Evolutionary conservation across 2,329 filamentous ascomycete species (phyloP).

Genomic region (Tympanopsis confertula): DNA sequence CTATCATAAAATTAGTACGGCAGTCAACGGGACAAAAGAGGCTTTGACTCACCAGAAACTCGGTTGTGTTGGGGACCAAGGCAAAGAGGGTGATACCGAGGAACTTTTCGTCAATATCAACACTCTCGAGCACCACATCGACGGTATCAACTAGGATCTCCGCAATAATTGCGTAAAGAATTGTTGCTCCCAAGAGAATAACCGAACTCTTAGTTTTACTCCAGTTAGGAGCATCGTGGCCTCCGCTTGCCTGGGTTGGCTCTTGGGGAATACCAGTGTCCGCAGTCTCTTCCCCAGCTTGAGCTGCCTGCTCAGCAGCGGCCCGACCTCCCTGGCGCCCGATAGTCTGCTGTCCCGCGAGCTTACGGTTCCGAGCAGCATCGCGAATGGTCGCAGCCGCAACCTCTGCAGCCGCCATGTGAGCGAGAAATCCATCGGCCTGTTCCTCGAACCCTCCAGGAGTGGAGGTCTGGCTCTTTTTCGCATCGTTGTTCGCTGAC

Average conservation of each 20-base stretch:
- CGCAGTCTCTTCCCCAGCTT: constrained; percentile 22
- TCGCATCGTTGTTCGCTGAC: no score
- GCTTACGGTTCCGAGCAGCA: constrained; percentile 60
- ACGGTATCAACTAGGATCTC: constrained; percentile 96
- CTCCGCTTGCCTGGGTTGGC: constrained; percentile 44
- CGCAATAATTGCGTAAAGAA: constrained; percentile 92
- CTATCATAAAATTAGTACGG: constrained; percentile 23
- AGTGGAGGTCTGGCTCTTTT: no score
- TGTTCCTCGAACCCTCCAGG: not conserved
- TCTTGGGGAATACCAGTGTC: constrained; percentile 29
- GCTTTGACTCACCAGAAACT: constrained; percentile 65
- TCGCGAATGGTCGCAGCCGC: not conserved
- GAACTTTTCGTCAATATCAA: constrained; percentile 93
- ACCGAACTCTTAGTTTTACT: constrained; percentile 80
- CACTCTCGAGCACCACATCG: constrained; percentile 83
- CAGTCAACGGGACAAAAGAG: constrained; percentile 5
- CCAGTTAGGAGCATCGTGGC: constrained; percentile 98
- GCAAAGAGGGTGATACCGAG: constrained; percentile 93
- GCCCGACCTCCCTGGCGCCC: constrained; percentile 30
- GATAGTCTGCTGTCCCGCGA: constrained; percentile 67
- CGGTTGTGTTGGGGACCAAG: constrained; percentile 92
- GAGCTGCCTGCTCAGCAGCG: not conserved
- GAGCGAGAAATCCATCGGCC: not conserved
- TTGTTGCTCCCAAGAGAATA: constrained; percentile 76
- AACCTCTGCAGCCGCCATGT: not conserved